phyloP scores from a whole-genome alignment of 768 basidiomycete species.

The Tulasnella sp. region DNA sequence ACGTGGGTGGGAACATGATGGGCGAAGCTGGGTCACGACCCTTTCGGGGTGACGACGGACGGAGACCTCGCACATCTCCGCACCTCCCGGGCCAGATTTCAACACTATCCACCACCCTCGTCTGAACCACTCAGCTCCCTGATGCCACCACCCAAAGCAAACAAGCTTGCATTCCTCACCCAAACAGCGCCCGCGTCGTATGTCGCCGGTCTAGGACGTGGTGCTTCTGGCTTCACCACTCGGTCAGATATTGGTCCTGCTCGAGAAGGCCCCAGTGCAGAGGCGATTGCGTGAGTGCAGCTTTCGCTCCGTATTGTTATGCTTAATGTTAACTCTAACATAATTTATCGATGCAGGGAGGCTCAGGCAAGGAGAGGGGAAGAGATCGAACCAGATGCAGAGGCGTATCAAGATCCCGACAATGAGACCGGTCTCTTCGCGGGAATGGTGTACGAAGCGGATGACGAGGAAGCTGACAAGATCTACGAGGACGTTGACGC shows the following conservation, averaged over 20 bases:
- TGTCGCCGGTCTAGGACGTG: conserved; percentile 97
- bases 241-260: conserved; percentile 99
- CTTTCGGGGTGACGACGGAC: too few species aligned
- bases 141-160: conserved; percentile 33
- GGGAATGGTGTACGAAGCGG: conserved; percentile 91
- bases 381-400: conserved; percentile 81
- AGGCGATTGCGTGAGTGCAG: conserved; percentile 73
- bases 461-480: conserved; percentile 95
- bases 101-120: neutral
- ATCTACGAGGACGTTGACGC: conserved; percentile 92
- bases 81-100: neutral
- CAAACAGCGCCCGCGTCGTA: conserved; percentile 96
- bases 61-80: conserved; percentile 3
- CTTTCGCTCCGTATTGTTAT: conserved; percentile 21
- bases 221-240: conserved; percentile 96
- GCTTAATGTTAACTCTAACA: neutral
- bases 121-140: neutral
- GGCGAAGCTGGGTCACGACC: too few species aligned
- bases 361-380: conserved; percentile 84
- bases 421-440: conserved; percentile 96
- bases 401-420: conserved; percentile 94
- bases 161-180: conserved; percentile 81
- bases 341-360: conserved; percentile 48
- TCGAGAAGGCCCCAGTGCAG: conserved; percentile 88
- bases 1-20: neutral